Base-by-base conservation (phyloP, 2,329 filamentous ascomycete genomes). In the Scytalidium sp. region DNA sequence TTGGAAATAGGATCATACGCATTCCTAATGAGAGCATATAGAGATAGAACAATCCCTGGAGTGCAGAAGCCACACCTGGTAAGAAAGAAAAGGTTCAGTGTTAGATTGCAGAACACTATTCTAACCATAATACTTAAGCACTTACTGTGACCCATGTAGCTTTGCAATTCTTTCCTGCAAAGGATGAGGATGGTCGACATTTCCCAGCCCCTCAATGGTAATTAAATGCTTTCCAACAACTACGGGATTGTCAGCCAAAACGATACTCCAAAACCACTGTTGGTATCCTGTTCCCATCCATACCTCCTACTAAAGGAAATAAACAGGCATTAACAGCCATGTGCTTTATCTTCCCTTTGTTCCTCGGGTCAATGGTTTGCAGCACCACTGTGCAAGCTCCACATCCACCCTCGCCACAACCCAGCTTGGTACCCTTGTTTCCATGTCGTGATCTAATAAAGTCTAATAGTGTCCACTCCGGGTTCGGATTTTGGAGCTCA, bases 211-310 rank as follows among this genome's bases (percentile, higher is more conserved):
- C 70, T 97, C 93, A 39, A 97, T 85, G 1, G 93, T 97, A 64
- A 97, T 91, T 62, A 97, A 89, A 79, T 97, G 93, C 67, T 97
- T 97, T 41, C 93, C 93, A 65, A 97, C 92, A 44, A 97, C 80
- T 58, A 61, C 89, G 94, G 58, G 5, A 89, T 87, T 43, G 97
- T 78, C 9, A 93, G 92, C 7, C 91, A 90, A 19, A 17, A n/a
- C n/a, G n/a, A 23, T n/a, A 39, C 20, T 43, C 9, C 50, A 21
- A 43, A 25, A n/a, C n/a, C n/a, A n/a, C n/a, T n/a, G n/a, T n/a
- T 36, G 13, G 17, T 6, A 7, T 36, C 13, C 13, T 6, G 15
- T 10, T 41, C 10, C 19, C 10, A 4, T 20, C 49, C 48, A 29
- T 50, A 60, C 59, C 59, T 52, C 60, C 60, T 19, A 61, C 49